Evolutionary conservation across 805 yeast species (phyloP).

Genomic region (Cyberlindnera mississippiensis): DNA sequence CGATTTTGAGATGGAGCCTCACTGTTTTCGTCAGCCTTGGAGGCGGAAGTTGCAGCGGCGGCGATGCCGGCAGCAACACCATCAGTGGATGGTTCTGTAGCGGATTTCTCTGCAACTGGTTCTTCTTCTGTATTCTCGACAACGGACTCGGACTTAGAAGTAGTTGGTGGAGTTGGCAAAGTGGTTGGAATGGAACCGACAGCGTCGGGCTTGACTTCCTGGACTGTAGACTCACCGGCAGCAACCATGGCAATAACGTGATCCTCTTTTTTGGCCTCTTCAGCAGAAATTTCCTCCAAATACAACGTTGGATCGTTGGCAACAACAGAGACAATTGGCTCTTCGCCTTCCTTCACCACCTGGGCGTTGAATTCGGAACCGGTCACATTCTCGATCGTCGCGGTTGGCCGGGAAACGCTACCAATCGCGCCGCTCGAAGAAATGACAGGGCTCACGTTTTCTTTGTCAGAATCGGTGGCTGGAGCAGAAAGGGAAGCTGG

Average conservation of each 20-base stretch:
- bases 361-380: conserved; percentile 14
- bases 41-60: neutral
- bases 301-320: conserved; percentile 11
- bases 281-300: conserved; percentile 17
- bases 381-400: conserved; percentile 13
- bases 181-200: conserved; percentile 6
- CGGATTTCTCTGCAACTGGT: neutral
- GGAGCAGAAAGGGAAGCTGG: neutral
- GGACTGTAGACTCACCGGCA: conserved; percentile 8
- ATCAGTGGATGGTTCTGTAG: no score
- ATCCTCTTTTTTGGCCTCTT: conserved; percentile 19
- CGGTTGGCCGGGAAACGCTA: neutral
- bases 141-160: conserved; percentile 9
- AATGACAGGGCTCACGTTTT: neutral
- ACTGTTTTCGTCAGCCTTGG: neutral
- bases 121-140: neutral
- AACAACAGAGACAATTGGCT: conserved; percentile 13
- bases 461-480: conserved; percentile 1
- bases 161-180: conserved; percentile 24
- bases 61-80: conserved; percentile 2
- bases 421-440: neutral
- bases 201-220: conserved; percentile 11
- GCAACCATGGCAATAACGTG: conserved; percentile 18
- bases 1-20: neutral
- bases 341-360: conserved; percentile 11